Evolutionary conservation across 495 filamentous ascomycete genomes (phyloP).

Genomic region (Talaromyces proteolyticus): DNA sequence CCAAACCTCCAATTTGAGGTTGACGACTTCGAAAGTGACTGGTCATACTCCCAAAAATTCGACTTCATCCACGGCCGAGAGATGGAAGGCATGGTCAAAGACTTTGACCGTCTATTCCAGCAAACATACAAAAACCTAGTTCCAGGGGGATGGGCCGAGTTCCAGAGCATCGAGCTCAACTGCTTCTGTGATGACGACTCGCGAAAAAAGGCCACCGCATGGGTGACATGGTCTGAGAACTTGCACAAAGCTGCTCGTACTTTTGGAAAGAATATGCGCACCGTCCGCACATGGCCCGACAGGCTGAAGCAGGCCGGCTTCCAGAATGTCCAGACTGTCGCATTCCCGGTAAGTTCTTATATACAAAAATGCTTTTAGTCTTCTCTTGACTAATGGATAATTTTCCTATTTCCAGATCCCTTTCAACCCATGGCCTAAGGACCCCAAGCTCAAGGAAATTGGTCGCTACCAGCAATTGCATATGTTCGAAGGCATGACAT

Average conservation of each 20-base stretch:
- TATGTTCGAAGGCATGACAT: constrained; percentile 33
- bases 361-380: too few species aligned
- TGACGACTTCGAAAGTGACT: constrained; percentile 22
- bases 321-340: constrained; percentile 15
- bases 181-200: constrained; percentile 24
- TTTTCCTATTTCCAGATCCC: too few species aligned
- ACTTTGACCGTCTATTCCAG: constrained; percentile 17
- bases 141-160: constrained; percentile 33
- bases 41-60: constrained; percentile 15
- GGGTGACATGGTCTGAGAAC: constrained; percentile 14
- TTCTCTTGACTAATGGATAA: background rate
- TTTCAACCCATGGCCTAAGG: constrained; percentile 35
- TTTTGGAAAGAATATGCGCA: constrained; percentile 22
- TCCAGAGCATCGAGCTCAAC: constrained; percentile 24
- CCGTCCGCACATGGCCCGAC: constrained; percentile 15
- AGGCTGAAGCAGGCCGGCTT: constrained; percentile 23
- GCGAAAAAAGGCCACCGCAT: constrained; percentile 16
- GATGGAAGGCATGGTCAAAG: constrained; percentile 20
- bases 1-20: constrained; percentile 19
- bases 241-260: constrained; percentile 7
- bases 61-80: constrained; percentile 25
- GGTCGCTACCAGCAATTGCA: constrained; percentile 35
- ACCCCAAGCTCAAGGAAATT: constrained; percentile 40
- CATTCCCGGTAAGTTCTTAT: constrained; percentile 17
- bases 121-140: constrained; percentile 16